Conservation (phyloP, 345 rosid species). For the Adansonia digitata region DNA sequence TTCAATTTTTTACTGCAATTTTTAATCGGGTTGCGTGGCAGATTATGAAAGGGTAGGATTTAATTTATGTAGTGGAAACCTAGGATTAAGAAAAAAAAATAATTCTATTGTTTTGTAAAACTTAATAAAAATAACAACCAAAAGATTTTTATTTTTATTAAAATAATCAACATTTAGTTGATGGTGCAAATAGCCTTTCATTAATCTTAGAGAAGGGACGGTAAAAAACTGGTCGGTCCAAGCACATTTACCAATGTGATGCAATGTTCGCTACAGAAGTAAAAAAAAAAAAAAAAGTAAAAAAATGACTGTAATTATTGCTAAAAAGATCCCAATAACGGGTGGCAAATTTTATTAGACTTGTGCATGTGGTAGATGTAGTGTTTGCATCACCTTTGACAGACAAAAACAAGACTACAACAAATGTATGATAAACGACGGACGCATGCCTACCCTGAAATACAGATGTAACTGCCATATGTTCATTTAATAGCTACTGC, state of each 20-base stretch:
- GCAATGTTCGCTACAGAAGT: background rate
- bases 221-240: background rate
- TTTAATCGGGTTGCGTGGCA: background rate
- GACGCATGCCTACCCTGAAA: background rate
- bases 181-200: background rate
- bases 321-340: background rate
- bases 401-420: background rate
- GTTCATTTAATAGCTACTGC: background rate
- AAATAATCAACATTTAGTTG: no score
- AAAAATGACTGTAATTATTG: background rate
- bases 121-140: no score
- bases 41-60: background rate
- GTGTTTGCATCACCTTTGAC: background rate
- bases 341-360: background rate
- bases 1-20: background rate
- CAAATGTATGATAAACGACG: background rate
- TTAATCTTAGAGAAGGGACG: background rate
- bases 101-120: no score
- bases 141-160: no score
- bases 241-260: background rate
- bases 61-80: no score
- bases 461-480: conserved; percentile 1
- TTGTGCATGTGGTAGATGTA: background rate
- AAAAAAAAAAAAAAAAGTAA: no score
- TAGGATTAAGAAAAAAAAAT: no score